These are phyloP conservation scores for Gossypium rotundifolium DNA, from an alignment of 345 rosid species.

Conservation along the genomic window DNA sequence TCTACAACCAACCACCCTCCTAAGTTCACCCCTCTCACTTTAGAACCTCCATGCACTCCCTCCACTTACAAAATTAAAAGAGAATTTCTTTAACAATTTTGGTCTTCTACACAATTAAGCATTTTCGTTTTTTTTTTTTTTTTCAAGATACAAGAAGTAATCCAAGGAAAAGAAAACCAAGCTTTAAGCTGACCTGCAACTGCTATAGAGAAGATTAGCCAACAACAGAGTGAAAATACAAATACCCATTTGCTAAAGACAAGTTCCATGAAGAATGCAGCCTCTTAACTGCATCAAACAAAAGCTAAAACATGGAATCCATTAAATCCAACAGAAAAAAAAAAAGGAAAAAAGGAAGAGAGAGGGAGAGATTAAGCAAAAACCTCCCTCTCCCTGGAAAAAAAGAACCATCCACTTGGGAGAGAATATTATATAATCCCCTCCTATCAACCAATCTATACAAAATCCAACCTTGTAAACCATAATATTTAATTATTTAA, in stretches of 20 bases:
- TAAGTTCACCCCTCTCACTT: slow-evolving; percentile 68
- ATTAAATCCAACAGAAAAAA: slow-evolving; percentile 10
- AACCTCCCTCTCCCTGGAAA: neutral
- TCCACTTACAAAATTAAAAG: slow-evolving; percentile 35
- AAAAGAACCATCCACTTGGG: slow-evolving; percentile 6
- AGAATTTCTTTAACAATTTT: neutral
- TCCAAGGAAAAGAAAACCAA: neutral
- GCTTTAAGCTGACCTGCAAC: slow-evolving; percentile 30
- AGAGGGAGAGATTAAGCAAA: neutral
- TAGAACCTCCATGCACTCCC: slow-evolving; percentile 47
- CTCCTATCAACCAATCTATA: slow-evolving; percentile 37
- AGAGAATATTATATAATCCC: slow-evolving; percentile 32
- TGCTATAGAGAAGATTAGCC: slow-evolving; percentile 31
- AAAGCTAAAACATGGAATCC: slow-evolving; percentile 23
- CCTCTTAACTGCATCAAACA: slow-evolving; percentile 19
- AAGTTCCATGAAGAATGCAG: slow-evolving; percentile 52
- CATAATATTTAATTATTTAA: slow-evolving; percentile 13
- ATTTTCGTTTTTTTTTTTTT: neutral
- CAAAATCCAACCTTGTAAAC: slow-evolving; percentile 44
- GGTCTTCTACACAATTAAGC: neutral
- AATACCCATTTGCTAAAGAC: slow-evolving; percentile 41
- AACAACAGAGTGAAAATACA: slow-evolving; percentile 41
- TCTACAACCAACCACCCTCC: slow-evolving; percentile 82
- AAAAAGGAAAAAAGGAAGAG: slow-evolving; percentile 11
- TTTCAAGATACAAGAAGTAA: neutral